Conservation (phyloP, 2,329 filamentous ascomycete genomes). For the Penicillium sp. region DNA sequence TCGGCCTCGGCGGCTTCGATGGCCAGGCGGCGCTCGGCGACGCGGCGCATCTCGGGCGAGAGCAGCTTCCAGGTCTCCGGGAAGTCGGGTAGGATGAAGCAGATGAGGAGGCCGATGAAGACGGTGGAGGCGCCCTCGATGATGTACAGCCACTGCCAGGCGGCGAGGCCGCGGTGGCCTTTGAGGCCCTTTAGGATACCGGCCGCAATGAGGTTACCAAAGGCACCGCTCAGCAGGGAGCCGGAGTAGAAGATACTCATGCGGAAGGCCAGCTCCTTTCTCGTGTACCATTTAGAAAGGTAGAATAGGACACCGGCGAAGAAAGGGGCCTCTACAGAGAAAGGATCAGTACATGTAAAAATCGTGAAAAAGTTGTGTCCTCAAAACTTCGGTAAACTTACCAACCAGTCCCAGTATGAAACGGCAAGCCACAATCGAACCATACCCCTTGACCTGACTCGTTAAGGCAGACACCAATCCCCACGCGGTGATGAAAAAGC, state of each 20-base stretch:
- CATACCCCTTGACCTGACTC: constrained; percentile 46
- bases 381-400: constrained; percentile 10
- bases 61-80: constrained; percentile 50
- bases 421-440: constrained; percentile 47
- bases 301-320: constrained; percentile 53
- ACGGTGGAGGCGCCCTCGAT: constrained; percentile 43
- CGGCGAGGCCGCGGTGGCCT: constrained; percentile 37
- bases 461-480: constrained; percentile 50
- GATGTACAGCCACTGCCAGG: constrained; percentile 49
- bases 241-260: constrained; percentile 57
- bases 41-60: constrained; percentile 47
- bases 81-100: constrained; percentile 44
- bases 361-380: neutral
- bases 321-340: constrained; percentile 45
- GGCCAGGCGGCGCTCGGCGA: constrained; percentile 53
- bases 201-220: constrained; percentile 57
- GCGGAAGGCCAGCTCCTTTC: constrained; percentile 53
- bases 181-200: constrained; percentile 50
- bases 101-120: constrained; percentile 37
- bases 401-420: constrained; percentile 50
- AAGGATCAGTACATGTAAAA: neutral
- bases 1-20: constrained; percentile 55
- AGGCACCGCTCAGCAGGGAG: constrained; percentile 52
- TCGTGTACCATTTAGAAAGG: constrained; percentile 57
- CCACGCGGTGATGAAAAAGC: constrained; percentile 50